Base-by-base conservation (phyloP, 345 rosid species). In the Streptanthus diversifolius region DNA sequence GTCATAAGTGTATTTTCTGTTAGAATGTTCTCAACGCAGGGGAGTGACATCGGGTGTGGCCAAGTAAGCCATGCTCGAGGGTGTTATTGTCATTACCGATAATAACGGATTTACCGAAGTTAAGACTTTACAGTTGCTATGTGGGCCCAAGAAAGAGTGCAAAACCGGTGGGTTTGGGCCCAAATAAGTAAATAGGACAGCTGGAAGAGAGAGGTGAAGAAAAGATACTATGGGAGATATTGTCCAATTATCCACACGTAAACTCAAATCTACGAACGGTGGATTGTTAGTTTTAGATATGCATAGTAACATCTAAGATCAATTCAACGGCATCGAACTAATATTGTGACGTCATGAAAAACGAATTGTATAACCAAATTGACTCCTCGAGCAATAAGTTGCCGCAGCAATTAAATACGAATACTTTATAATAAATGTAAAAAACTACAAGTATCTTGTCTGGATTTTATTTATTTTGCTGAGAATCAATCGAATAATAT, bases 11-110 rank as follows among this genome's bases (percentile, higher is more conserved):
- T 19, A 60, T 36, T 0, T 9, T 11, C 19, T 10, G 12, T 5
- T 3, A 3, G 12, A n/a, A 39, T 69, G 48, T 44, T 52, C 21
- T 55, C 29, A 32, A 36, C 9, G 67, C 39, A 60, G 12, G 0
- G 1, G 61, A 64, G 59, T 2, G 27, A 64, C 25, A n/a, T 35
- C 15, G 25, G 54, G 5, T 24, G 32, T 58, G 73, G 64, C 80
- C 83, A 82, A 66, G 67, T 73, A 19, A 22, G 76, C 51, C 30
- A 41, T 30, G 55, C 1, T 61, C 0, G 17, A 40, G 44, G 44
- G 44, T 14, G 44, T 40, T 40, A 40, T 14, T 4, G 44, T 40
- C 7, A 32, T 8, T 32, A 32, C 36, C 9, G 2, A 2, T 32
- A 13, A 43, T 41, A 13, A 40, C 44, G 2, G 22, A 44, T 44